These are phyloP conservation scores for Pleurotus citrinopileatus DNA, from an alignment of 768 basidiomycete genomes.

Conservation along the genomic window DNA sequence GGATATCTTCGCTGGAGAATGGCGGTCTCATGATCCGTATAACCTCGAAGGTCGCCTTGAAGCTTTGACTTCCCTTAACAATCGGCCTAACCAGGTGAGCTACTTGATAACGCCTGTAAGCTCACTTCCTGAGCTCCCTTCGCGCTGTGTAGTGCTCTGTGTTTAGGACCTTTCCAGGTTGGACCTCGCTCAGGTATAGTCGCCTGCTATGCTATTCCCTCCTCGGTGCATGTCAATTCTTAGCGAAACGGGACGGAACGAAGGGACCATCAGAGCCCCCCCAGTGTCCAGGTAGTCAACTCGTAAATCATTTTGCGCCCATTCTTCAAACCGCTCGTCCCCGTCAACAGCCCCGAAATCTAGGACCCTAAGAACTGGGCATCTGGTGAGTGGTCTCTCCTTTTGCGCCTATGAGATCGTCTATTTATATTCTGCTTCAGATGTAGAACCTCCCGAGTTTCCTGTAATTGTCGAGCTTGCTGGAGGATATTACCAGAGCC, in stretches of 20 bases:
- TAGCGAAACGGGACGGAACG: constrained; percentile 62
- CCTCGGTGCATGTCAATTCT: background rate
- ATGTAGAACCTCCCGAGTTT: constrained; percentile 35
- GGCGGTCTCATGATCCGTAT: constrained; percentile 67
- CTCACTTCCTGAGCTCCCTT: background rate
- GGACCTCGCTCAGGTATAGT: constrained; percentile 63
- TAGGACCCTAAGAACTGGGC: constrained; percentile 52
- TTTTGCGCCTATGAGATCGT: background rate
- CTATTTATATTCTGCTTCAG: background rate
- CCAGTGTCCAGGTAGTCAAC: constrained; percentile 62
- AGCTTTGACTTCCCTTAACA: constrained; percentile 64
- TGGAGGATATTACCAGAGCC: constrained; percentile 32
- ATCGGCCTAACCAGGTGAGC: constrained; percentile 47
- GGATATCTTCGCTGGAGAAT: constrained; percentile 59
- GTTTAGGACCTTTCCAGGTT: constrained; percentile 74
- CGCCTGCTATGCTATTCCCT: constrained; percentile 2
- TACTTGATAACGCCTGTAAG: background rate
- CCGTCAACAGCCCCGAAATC: constrained; percentile 37
- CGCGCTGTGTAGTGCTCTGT: constrained; percentile 34
- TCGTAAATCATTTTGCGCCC: constrained; percentile 74
- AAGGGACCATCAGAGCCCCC: constrained; percentile 70
- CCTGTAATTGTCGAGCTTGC: constrained; percentile 44
- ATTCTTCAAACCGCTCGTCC: constrained; percentile 60
- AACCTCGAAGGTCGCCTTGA: constrained; percentile 56
- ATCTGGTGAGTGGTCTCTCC: constrained; percentile 31